Percentiles rank a stretch among this genome's conserved stretches.
These are phyloP conservation scores for Brassica balearica DNA, from an alignment of 441 rosid species.

Conservation along the genomic window DNA sequence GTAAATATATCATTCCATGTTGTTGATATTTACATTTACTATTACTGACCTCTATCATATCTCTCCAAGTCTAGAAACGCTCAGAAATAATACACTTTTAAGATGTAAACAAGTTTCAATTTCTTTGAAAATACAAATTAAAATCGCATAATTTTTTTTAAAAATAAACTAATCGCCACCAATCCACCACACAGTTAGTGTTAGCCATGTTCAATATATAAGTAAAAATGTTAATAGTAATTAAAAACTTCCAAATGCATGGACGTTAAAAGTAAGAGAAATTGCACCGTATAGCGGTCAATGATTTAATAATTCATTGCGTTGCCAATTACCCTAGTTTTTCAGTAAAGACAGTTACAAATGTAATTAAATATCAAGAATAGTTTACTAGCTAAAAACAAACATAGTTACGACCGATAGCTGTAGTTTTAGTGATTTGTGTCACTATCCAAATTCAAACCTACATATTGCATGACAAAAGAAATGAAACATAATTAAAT, in stretches of 20 bases:
- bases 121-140: background rate
- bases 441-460: no score
- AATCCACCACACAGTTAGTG: background rate
- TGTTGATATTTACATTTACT: background rate
- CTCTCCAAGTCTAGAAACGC: background rate
- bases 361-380: no score
- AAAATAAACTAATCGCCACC: background rate
- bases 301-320: no score
- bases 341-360: constrained; percentile 36
- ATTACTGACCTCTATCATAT: no score
- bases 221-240: background rate
- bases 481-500: no score
- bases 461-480: no score
- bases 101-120: background rate
- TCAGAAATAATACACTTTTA: background rate
- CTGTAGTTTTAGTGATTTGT: no score
- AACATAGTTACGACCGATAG: no score
- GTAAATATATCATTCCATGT: background rate
- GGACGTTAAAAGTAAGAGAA: no score
- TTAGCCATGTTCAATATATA: background rate
- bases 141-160: background rate
- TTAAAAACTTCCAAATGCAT: background rate
- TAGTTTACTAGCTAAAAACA: no score
- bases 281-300: no score
- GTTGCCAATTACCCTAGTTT: no score